These are phyloP conservation scores for Ophiostoma sp. DNA, from an alignment of 2,329 filamentous ascomycete species.

Conservation along the genomic window DNA sequence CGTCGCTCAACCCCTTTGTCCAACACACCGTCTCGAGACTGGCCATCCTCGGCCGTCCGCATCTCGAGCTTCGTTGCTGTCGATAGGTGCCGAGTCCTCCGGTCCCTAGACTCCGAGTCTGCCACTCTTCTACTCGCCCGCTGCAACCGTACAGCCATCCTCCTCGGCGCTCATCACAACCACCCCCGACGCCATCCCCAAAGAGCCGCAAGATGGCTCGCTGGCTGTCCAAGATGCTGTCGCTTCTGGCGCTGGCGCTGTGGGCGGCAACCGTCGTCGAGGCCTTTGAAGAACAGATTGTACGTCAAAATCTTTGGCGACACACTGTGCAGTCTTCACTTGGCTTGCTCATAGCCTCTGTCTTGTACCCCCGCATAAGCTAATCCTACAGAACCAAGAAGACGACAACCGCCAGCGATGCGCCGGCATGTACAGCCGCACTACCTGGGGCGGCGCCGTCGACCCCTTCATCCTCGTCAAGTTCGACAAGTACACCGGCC, in stretches of 20 bases:
- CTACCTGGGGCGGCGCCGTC: constrained; percentile 77
- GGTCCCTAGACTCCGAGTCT: neutral
- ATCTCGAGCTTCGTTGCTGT: too few relatives aligned
- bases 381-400: constrained; percentile 58
- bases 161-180: neutral
- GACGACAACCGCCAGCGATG: constrained; percentile 77
- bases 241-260: constrained; percentile 48
- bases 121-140: neutral
- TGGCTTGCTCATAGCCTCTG: neutral
- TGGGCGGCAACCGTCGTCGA: constrained; percentile 40
- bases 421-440: constrained; percentile 87
- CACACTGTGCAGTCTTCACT: neutral
- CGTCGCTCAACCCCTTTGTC: neutral
- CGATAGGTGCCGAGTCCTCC: too few relatives aligned
- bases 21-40: neutral
- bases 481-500: constrained; percentile 57
- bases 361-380: neutral
- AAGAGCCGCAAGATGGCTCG: constrained; percentile 45
- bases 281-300: constrained; percentile 55
- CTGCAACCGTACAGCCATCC: neutral
- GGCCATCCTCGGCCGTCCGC: neutral
- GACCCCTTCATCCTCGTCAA: constrained; percentile 87
- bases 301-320: constrained; percentile 33
- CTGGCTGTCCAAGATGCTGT: constrained; percentile 44
- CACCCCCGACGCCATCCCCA: neutral